Percentiles rank a stretch among this genome's conserved stretches.
phyloP scores from a whole-genome alignment of 305 asterid species.

The Solanum hybrid region DNA sequence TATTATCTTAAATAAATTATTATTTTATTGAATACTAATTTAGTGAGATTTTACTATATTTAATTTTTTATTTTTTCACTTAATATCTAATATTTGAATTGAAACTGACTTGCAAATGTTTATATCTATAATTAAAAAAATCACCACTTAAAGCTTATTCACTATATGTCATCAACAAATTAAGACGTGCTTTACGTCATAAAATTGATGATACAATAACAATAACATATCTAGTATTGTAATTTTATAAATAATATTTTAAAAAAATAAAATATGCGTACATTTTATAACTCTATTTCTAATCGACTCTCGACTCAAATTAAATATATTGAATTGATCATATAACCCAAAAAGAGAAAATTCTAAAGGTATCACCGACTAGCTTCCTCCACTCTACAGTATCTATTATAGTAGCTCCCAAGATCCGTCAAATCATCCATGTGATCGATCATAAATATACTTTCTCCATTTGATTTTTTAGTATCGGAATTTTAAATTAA shows the following conservation, averaged over 20 bases:
- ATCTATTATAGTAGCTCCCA: not conserved
- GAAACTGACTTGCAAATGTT: not conserved
- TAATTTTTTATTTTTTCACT: no score
- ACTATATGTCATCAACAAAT: not conserved
- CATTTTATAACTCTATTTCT: not conserved
- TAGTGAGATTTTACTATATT: no score
- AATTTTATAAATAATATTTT: not conserved
- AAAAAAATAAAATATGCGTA: rapidly evolving
- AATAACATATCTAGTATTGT: no score
- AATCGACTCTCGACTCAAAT: not conserved
- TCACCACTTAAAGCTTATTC: not conserved
- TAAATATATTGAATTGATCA: not conserved
- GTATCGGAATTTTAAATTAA: no score
- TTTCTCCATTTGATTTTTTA: no score
- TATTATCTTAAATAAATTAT: no score
- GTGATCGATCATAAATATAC: not conserved
- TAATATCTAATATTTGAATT: no score
- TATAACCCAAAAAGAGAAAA: not conserved
- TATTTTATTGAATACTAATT: no score
- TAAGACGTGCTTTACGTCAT: no score
- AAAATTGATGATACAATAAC: no score
- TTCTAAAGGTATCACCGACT: not conserved
- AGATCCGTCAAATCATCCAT: not conserved
- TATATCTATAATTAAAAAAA: not conserved
- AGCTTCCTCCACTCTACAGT: not conserved